These are phyloP conservation scores for Lentinus polychrous DNA, from an alignment of 1,284 basidiomycete genomes.

Conservation along the genomic window DNA sequence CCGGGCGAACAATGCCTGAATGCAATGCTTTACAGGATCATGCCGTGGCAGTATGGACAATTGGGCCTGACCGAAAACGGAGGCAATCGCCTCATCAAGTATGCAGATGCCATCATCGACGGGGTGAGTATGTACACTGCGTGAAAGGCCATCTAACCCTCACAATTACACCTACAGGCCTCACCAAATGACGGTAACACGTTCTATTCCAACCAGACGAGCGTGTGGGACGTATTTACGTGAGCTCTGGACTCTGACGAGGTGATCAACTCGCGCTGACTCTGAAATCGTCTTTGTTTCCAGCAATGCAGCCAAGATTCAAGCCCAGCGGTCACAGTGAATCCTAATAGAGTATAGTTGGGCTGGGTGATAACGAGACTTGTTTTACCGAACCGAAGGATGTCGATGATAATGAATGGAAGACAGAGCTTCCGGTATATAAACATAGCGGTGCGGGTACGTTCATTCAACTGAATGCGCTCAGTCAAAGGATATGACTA, in stretches of 20 bases:
- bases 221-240: constrained; percentile 46
- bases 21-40: constrained; percentile 30
- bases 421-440: too few relatives aligned
- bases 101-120: constrained; percentile 42
- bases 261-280: constrained; percentile 5
- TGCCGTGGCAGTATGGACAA: constrained; percentile 54
- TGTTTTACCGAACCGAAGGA: too few relatives aligned
- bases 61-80: constrained; percentile 42
- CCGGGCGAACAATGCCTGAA: neutral
- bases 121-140: constrained; percentile 26
- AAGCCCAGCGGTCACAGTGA: constrained; percentile 22
- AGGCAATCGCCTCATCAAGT: constrained; percentile 48
- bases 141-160: constrained; percentile 8
- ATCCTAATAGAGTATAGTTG: neutral
- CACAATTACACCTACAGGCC: constrained; percentile 24
- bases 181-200: constrained; percentile 49
- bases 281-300: constrained; percentile 8
- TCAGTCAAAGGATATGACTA: too few relatives aligned
- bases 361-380: too few relatives aligned
- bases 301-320: constrained; percentile 31
- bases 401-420: too few relatives aligned
- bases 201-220: constrained; percentile 46
- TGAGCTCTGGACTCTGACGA: constrained; percentile 21
- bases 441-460: too few relatives aligned
- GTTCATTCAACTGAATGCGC: too few relatives aligned